Conservation (phyloP, 371 early-diverging fungal genomes). For the Rhizomucor pusillus region DNA sequence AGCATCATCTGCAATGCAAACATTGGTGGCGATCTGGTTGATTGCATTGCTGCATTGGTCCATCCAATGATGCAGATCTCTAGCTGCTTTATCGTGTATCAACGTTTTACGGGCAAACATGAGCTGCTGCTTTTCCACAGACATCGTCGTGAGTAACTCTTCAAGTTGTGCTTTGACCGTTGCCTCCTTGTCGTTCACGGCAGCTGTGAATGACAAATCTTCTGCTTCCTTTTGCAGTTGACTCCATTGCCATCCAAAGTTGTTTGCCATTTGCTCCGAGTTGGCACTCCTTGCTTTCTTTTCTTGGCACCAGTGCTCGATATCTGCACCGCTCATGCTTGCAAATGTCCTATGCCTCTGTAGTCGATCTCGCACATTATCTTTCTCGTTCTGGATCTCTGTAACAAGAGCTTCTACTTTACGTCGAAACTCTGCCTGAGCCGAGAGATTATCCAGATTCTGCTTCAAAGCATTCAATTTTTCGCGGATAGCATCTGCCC, state of each 20-base stretch:
- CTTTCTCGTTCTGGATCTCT: slow-evolving; percentile 26
- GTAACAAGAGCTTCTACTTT: slow-evolving; percentile 22
- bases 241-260: slow-evolving; percentile 20
- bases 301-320: slow-evolving; percentile 19
- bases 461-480: slow-evolving; percentile 24
- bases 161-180: slow-evolving; percentile 22
- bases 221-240: slow-evolving; percentile 19
- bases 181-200: slow-evolving; percentile 21
- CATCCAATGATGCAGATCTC: slow-evolving; percentile 45
- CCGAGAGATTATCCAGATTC: slow-evolving; percentile 30
- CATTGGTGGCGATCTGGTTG: slow-evolving; percentile 32
- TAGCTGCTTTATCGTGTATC: slow-evolving; percentile 41
- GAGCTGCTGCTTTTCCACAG: slow-evolving; percentile 35
- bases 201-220: background rate
- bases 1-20: slow-evolving; percentile 35
- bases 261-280: slow-evolving; percentile 20
- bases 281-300: slow-evolving; percentile 12
- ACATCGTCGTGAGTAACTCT: slow-evolving; percentile 23
- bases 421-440: slow-evolving; percentile 25
- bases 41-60: slow-evolving; percentile 37
- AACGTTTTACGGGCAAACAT: slow-evolving; percentile 37
- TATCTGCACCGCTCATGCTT: slow-evolving; percentile 9
- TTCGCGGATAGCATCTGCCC: slow-evolving; percentile 14
- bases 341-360: slow-evolving; percentile 23
- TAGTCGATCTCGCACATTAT: slow-evolving; percentile 26